Evolutionary conservation across 2,329 filamentous ascomycete genomes (phyloP), one percentile per base, ranked within the genome.

Genomic region (Aureobasidium sp.): DNA sequence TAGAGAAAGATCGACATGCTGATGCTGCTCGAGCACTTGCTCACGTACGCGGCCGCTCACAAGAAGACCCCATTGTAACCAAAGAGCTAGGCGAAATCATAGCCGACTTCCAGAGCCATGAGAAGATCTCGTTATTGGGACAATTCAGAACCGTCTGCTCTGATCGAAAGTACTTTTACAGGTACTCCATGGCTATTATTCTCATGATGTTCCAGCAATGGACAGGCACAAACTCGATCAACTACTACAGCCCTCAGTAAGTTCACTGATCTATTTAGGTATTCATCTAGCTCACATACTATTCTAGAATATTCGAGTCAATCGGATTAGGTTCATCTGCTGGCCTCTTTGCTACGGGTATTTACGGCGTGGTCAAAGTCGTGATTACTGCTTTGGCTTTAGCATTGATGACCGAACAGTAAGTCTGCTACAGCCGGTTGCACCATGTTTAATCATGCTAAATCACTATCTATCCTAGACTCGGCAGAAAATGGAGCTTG

Each of bases 361-460:
- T 78, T n/a, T 79, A 79, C 63, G 77, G 77, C 8, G 75, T 78
- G 15, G 76, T 79, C 20, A 78, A 78, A 66, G 76, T 79, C 12
- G 73, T 77, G 20, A 70, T 76, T 20, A 79, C 76, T 1, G 72
- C 73, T 3, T 67, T 78, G 59, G 76, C 74, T 8, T 68, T 79
- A n/a, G 74, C 76, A 70, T 71, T 77, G 22, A 76, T 76, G 27
- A 78, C 77, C 3, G 77, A 79, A 64, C 76, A 78, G 49, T 52
- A 17, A 37, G 49, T 52, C 14, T 6, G 0, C 9, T 25, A 4
- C 5, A 57, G 11, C 11, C 9, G 5, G 3, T 14, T 22, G 7
- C n/a, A 7, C 11, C 5, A 1, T 15, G 3, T 15, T 25, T 11
- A 7, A 11, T 42, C 3, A 25, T 12, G 14, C 48, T 51, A 22